Conservation (phyloP, 2,329 filamentous ascomycete genomes). For the Lachnellula suecica region DNA sequence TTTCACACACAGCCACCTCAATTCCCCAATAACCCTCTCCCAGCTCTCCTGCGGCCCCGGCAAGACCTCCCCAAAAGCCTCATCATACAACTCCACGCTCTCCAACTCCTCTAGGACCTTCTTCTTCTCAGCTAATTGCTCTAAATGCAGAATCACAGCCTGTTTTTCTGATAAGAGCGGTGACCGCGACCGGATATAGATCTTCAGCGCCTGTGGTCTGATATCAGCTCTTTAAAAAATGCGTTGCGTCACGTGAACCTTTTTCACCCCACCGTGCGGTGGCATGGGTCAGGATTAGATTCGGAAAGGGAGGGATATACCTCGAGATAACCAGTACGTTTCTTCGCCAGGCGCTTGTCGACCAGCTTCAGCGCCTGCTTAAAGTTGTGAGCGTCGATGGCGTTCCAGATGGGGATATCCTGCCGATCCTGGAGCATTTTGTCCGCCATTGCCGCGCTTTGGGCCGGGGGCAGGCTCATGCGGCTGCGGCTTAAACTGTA, state of each 20-base stretch:
- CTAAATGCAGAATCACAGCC: slow-evolving; percentile 26
- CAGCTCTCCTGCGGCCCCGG: slow-evolving; percentile 22
- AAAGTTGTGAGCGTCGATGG: slow-evolving; percentile 33
- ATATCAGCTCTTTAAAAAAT: slow-evolving; percentile 14
- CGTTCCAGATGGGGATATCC: slow-evolving; percentile 33
- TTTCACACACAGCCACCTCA: slow-evolving; percentile 33
- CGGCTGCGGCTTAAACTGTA: neutral
- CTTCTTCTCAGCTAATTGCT: slow-evolving; percentile 26
- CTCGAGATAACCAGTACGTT: slow-evolving; percentile 30
- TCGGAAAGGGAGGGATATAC: slow-evolving; percentile 20
- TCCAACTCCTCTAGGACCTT: slow-evolving; percentile 25
- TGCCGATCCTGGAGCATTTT: slow-evolving; percentile 26
- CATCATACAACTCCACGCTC: slow-evolving; percentile 32
- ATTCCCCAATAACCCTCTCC: slow-evolving; percentile 30
- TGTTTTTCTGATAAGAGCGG: slow-evolving; percentile 28
- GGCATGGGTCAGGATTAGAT: neutral
- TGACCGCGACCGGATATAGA: slow-evolving; percentile 30
- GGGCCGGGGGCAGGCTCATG: slow-evolving; percentile 3
- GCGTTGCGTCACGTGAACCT: slow-evolving; percentile 16
- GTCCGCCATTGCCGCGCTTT: slow-evolving; percentile 23
- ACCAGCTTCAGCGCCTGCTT: slow-evolving; percentile 36
- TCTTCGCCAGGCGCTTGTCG: slow-evolving; percentile 34
- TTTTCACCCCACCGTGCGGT: neutral
- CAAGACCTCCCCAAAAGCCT: slow-evolving; percentile 26
- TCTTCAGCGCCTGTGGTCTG: slow-evolving; percentile 29